Conservation (phyloP, 2,329 filamentous ascomycete genomes). For the Colletotrichum noveboracense region DNA sequence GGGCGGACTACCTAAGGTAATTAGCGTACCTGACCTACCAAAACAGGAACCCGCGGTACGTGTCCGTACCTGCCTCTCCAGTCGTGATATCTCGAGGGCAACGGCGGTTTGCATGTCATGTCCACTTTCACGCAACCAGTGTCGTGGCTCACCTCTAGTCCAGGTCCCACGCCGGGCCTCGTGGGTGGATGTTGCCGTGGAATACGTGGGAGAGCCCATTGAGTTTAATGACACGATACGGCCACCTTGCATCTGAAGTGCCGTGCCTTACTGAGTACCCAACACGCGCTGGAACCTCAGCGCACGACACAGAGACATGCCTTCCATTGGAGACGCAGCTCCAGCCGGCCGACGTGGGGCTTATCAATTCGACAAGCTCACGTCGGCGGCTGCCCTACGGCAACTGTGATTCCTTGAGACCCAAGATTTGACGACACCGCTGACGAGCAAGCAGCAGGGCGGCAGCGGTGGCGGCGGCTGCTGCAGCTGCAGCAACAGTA, state of each 20-base stretch:
- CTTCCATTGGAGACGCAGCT: neutral
- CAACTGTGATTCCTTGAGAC: neutral
- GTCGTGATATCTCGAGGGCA: constrained; percentile 4
- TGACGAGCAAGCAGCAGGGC: neutral
- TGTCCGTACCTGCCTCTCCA: neutral
- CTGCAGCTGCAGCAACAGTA: neutral
- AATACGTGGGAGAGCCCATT: neutral
- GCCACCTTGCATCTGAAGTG: neutral
- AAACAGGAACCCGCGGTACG: neutral
- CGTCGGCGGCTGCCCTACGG: neutral
- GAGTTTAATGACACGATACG: neutral
- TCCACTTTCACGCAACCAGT: neutral
- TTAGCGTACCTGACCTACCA: neutral
- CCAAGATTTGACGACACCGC: neutral
- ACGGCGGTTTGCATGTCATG: neutral
- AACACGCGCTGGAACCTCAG: neutral
- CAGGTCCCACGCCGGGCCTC: neutral
- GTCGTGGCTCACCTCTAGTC: neutral
- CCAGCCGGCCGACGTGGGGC: neutral
- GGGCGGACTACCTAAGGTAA: neutral
- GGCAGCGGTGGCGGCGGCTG: neutral
- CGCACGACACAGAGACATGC: neutral
- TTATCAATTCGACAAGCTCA: neutral
- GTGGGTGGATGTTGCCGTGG: neutral
- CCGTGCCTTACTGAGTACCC: neutral